Base-by-base conservation (phyloP, 2,329 filamentous ascomycete species). In the Xylaria arbuscula region DNA sequence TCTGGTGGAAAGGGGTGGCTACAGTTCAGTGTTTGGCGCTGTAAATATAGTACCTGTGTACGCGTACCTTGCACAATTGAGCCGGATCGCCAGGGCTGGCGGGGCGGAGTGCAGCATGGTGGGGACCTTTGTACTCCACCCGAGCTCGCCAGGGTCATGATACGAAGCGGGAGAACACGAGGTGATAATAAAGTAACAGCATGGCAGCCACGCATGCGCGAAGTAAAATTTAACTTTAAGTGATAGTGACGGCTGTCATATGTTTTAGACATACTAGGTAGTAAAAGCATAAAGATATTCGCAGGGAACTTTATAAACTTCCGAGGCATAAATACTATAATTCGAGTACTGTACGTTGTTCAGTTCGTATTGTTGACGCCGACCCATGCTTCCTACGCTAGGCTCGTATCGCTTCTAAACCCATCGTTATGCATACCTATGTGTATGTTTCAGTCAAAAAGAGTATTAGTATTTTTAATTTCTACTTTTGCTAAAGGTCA, bases 81-180 rank as follows among this genome's bases (percentile, higher is more conserved):
- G 28, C 28, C 28, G 15, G 40, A 19, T 19, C 42, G 17, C 61
- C 40, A 64, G 50, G 54, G 24, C 40, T 6, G 53, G 53, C 45
- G 65, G 66, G 42, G n/a, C 17, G n/a, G 42, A 42, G 40, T 42
- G 13, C 13, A 42, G 17, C n/a, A 45, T 32, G 51, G 51, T 65
- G 66, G 66, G 17, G 66, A 57, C 45, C 7, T 42, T 13, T 40
- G 42, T 28, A 28, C 55, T 28, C 66, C 61, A 56, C 50, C 53
- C 34, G 62, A 50, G n/a, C 42, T 36, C 28, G 36, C 61, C 51
- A 57, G 62, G 62, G 51, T 67, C 38, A 58, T 9, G 47, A 66
- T 66, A 68, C 66, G 66, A 69, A 66, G 50, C 22, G 19, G 42
- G 19, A 42, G 47, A 68, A 66, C 66, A 68, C 66, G 66, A 68